A percentile compares a stretch with the other conserved stretches of the same genome.
phyloP scores from a whole-genome alignment of 164 flowering plant species.

The Nymphaea colorata region DNA sequence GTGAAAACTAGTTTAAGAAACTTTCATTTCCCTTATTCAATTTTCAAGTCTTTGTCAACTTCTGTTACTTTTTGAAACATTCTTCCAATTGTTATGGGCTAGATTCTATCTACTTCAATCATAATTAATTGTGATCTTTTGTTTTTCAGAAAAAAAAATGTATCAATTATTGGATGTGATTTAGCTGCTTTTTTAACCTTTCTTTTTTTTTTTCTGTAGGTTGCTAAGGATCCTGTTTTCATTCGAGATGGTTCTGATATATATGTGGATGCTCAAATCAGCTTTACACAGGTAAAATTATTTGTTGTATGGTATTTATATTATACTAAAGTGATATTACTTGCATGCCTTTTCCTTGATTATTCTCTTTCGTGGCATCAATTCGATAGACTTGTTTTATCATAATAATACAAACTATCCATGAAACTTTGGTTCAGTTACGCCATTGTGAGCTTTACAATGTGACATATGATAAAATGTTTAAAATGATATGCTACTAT shows the following conservation, averaged over 20 bases:
- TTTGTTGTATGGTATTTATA: not conserved
- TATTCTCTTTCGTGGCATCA: no score
- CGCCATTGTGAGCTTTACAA: no score
- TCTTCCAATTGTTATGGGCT: no score
- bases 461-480: no score
- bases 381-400: no score
- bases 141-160: not conserved
- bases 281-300: constrained; percentile 73
- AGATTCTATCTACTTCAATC: no score
- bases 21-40: not conserved
- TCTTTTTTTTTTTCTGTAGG: constrained; percentile 22
- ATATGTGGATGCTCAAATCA: constrained; percentile 65
- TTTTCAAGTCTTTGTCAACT: not conserved
- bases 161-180: not conserved
- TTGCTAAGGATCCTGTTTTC: constrained; percentile 55
- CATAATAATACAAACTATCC: no score
- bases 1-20: not conserved
- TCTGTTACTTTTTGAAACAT: not conserved
- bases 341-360: no score
- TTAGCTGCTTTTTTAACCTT: not conserved
- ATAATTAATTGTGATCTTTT: not conserved
- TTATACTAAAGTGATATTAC: no score
- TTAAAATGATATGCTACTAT: not conserved
- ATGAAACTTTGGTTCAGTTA: no score
- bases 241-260: constrained; percentile 74